Percentiles rank a stretch among this genome's conserved stretches.
These are phyloP conservation scores for Lentinus brumalis DNA, from an alignment of 768 basidiomycete genomes.

Conservation along the genomic window DNA sequence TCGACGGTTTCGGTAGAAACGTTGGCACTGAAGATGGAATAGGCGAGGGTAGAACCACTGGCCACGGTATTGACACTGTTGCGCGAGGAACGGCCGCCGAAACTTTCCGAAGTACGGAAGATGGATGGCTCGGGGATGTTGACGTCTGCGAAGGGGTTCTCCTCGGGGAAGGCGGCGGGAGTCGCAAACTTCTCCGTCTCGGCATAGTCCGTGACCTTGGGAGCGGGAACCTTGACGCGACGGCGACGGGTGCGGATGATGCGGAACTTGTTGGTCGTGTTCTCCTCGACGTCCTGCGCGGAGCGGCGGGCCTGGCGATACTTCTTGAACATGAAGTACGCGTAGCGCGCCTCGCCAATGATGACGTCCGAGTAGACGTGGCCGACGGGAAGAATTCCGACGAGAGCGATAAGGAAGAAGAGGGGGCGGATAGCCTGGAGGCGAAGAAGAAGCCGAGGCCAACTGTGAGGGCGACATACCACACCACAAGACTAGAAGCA, in stretches of 20 bases:
- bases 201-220: not conserved
- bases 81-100: too few relatives aligned
- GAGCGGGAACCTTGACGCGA: not conserved
- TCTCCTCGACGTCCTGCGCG: slow-evolving; percentile 20
- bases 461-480: slow-evolving; percentile 22
- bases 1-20: too few relatives aligned
- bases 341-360: slow-evolving; percentile 16
- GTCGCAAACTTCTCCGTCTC: not conserved
- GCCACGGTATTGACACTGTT: too few relatives aligned
- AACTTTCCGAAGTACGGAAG: too few relatives aligned
- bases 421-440: slow-evolving; percentile 10
- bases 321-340: slow-evolving; percentile 14
- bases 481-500: slow-evolving; percentile 7
- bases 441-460: slow-evolving; percentile 22
- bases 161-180: too few relatives aligned
- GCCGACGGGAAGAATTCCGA: not conserved
- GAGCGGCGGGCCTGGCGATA: slow-evolving; percentile 12
- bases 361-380: slow-evolving; percentile 19
- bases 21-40: too few relatives aligned
- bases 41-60: too few relatives aligned
- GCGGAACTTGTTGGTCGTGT: not conserved
- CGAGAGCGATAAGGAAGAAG: slow-evolving; percentile 12
- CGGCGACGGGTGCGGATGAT: not conserved
- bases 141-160: too few relatives aligned
- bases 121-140: too few relatives aligned